A percentile compares a stretch with the other conserved stretches of the same genome.
These are phyloP conservation scores for Fusarium musae DNA, from an alignment of 2,329 filamentous ascomycete genomes.

Conservation along the genomic window DNA sequence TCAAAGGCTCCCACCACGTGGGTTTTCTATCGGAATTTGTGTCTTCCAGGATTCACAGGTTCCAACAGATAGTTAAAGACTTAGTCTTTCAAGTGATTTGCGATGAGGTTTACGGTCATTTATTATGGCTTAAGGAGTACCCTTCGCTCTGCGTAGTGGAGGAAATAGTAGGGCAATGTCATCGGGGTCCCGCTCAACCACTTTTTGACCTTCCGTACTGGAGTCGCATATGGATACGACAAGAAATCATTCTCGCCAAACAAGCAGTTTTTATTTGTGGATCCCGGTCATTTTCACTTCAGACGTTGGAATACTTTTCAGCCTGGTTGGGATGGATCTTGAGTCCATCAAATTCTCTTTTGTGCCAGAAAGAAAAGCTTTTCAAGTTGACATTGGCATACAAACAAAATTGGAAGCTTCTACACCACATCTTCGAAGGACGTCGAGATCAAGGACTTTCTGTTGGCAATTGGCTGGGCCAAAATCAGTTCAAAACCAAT, in stretches of 20 bases:
- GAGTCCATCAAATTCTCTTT: not conserved
- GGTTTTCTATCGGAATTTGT: not conserved
- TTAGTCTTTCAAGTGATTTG: fast-evolving
- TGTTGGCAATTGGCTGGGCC: not conserved
- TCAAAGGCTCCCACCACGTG: not conserved
- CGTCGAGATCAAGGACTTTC: not conserved
- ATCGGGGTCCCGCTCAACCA: not conserved
- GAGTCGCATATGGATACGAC: not conserved
- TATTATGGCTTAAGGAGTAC: not conserved
- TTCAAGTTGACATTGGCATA: not conserved
- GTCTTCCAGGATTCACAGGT: not conserved
- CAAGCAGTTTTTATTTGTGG: not conserved
- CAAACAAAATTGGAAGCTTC: not conserved
- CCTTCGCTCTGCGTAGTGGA: not conserved
- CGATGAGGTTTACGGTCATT: not conserved
- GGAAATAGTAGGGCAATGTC: not conserved
- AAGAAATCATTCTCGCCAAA: not conserved
- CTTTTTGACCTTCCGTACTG: not conserved
- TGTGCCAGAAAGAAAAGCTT: not conserved
- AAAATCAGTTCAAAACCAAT: not conserved
- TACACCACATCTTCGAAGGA: not conserved
- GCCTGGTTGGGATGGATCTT: not conserved
- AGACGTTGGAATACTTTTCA: not conserved
- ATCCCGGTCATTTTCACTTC: not conserved
- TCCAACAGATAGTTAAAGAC: not conserved